These are phyloP conservation scores for Candolleomyces eurysporus DNA, from an alignment of 768 basidiomycete genomes.

Conservation along the genomic window DNA sequence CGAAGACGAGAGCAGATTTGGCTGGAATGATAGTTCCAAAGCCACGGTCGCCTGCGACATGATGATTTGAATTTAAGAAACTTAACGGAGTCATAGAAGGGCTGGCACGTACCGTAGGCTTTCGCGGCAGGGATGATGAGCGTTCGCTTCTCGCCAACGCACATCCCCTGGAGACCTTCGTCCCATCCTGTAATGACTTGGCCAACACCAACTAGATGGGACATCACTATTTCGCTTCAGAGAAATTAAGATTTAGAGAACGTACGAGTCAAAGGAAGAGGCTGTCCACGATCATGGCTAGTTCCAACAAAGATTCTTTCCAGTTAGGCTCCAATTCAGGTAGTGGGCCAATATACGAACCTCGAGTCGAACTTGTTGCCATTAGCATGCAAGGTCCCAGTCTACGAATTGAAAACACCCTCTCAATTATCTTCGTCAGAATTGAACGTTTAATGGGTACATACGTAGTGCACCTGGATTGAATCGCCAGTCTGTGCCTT, in stretches of 20 bases:
- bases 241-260: not conserved
- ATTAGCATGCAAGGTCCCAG: slow-evolving; percentile 72
- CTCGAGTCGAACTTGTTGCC: slow-evolving; percentile 92
- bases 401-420: slow-evolving; percentile 38
- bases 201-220: slow-evolving; percentile 61
- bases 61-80: not conserved
- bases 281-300: slow-evolving; percentile 58
- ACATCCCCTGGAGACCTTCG: slow-evolving; percentile 80
- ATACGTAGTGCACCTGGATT: slow-evolving; percentile 77
- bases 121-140: slow-evolving; percentile 79
- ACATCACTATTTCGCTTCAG: not conserved
- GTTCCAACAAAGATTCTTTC: not conserved
- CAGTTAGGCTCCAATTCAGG: not conserved
- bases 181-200: slow-evolving; percentile 90
- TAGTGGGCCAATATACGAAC: slow-evolving; percentile 30
- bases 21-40: slow-evolving; percentile 77
- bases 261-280: slow-evolving; percentile 75
- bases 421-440: not conserved
- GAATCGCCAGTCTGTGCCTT: slow-evolving; percentile 61
- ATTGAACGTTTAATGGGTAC: not conserved
- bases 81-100: not conserved
- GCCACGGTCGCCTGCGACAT: slow-evolving; percentile 60
- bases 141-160: slow-evolving; percentile 82
- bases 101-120: slow-evolving; percentile 74
- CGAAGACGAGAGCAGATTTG: slow-evolving; percentile 79